Conservation (phyloP, 768 basidiomycete genomes). For the Auricularia sp. region DNA sequence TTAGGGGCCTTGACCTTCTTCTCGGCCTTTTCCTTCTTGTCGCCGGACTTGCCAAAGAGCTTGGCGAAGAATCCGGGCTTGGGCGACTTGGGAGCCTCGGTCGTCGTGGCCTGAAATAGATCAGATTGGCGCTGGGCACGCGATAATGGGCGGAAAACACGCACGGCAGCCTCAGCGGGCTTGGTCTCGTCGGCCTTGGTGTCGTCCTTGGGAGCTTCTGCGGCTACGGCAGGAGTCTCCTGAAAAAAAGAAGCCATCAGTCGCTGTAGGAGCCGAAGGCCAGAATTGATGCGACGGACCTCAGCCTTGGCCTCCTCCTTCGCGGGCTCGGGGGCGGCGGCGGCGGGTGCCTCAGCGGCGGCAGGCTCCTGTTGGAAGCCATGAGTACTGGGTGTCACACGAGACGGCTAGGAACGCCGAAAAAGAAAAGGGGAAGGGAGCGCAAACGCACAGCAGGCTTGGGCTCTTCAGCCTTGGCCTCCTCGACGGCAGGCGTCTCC, state of each 20-base stretch:
- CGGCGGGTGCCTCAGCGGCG: not conserved
- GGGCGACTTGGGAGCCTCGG: not conserved
- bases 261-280: not conserved
- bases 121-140: not conserved
- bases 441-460: not conserved
- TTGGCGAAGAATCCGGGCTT: constrained; percentile 2
- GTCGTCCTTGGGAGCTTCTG: constrained; percentile 1
- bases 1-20: constrained; percentile 2
- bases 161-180: constrained; percentile 4
- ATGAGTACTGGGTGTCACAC: too few species aligned
- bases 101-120: not conserved
- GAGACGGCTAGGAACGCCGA: not conserved
- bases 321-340: not conserved
- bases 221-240: constrained; percentile 1
- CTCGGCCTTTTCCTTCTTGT: not conserved
- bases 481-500: not conserved
- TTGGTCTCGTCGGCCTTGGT: constrained; percentile 5
- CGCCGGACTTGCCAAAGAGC: not conserved
- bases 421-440: not conserved
- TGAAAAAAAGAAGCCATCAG: not conserved
- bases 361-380: not conserved
- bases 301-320: not conserved
- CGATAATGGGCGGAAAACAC: not conserved
- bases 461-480: not conserved
- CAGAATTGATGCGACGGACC: not conserved